These are phyloP conservation scores for Calonectria pseudoreteaudii DNA, from an alignment of 2,329 filamentous ascomycete genomes.

Conservation along the genomic window DNA sequence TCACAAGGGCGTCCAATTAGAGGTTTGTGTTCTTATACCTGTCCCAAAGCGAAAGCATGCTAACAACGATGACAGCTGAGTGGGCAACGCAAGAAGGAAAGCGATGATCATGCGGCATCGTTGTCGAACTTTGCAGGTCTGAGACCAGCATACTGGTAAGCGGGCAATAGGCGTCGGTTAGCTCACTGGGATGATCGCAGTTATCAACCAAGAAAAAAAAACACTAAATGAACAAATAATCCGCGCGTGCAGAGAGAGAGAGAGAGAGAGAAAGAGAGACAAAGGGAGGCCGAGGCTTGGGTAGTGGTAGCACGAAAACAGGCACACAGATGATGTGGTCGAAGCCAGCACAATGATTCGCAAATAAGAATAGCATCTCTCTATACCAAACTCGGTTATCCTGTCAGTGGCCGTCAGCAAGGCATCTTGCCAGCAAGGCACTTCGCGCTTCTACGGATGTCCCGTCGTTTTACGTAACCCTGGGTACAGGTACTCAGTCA, in stretches of 20 bases:
- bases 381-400: constrained; percentile 4
- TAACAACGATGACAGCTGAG: constrained; percentile 61
- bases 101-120: constrained; percentile 61
- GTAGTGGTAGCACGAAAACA: constrained; percentile 37
- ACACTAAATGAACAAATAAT: constrained; percentile 25
- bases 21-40: constrained; percentile 64
- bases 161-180: not conserved
- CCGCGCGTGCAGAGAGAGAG: constrained; percentile 12
- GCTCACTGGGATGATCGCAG: not conserved
- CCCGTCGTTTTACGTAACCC: constrained; percentile 22
- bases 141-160: constrained; percentile 70
- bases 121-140: constrained; percentile 69
- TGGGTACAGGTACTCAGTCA: not conserved
- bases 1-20: constrained; percentile 91
- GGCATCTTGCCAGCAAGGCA: not conserved
- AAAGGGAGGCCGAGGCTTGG: constrained; percentile 31
- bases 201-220: not conserved
- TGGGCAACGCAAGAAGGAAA: constrained; percentile 79
- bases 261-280: constrained; percentile 9
- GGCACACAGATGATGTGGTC: constrained; percentile 27
- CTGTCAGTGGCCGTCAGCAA: not conserved
- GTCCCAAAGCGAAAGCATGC: not conserved
- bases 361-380: constrained; percentile 16
- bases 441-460: not conserved
- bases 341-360: constrained; percentile 22